phyloP scores from a whole-genome alignment of 1,139 yeast genomes.

The Diutina catenulata region DNA sequence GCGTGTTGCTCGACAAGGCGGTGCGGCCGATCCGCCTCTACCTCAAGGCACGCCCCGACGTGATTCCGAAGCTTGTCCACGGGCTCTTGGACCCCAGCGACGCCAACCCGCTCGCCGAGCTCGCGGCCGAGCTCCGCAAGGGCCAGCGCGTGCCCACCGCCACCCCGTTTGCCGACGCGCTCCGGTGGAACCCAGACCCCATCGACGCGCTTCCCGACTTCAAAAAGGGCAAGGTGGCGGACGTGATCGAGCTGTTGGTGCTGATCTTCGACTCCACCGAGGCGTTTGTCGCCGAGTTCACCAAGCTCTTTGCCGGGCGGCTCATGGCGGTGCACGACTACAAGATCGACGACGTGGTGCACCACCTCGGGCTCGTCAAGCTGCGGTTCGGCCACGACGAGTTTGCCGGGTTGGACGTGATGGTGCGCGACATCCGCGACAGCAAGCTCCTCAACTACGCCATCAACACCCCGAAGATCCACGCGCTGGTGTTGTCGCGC shows the following conservation, averaged over 20 bases:
- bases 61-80: conserved; percentile 55
- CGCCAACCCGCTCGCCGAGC: conserved; percentile 29
- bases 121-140: conserved; percentile 40
- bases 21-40: conserved; percentile 59
- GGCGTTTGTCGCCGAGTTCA: conserved; percentile 62
- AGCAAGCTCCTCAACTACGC: conserved; percentile 31
- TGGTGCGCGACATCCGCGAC: conserved; percentile 66
- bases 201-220: conserved; percentile 88
- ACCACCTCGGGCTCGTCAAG: conserved; percentile 41
- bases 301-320: conserved; percentile 50
- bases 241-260: conserved; percentile 59
- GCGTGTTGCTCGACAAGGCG: conserved; percentile 69
- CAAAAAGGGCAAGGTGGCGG: conserved; percentile 49
- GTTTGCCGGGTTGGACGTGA: conserved; percentile 64
- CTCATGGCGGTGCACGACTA: conserved; percentile 39
- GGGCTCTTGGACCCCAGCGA: conserved; percentile 45
- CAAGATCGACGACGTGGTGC: conserved; percentile 27
- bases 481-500: conserved; percentile 8
- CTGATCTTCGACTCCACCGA: conserved; percentile 73
- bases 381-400: conserved; percentile 56
- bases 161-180: neutral
- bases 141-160: conserved; percentile 4
- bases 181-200: conserved; percentile 77
- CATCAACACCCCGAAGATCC: neutral
- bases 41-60: conserved; percentile 62